Evolutionary conservation across 805 yeast genomes (phyloP), one percentile per base, ranked within the genome.

Genomic region (Yarrowia sp.): DNA sequence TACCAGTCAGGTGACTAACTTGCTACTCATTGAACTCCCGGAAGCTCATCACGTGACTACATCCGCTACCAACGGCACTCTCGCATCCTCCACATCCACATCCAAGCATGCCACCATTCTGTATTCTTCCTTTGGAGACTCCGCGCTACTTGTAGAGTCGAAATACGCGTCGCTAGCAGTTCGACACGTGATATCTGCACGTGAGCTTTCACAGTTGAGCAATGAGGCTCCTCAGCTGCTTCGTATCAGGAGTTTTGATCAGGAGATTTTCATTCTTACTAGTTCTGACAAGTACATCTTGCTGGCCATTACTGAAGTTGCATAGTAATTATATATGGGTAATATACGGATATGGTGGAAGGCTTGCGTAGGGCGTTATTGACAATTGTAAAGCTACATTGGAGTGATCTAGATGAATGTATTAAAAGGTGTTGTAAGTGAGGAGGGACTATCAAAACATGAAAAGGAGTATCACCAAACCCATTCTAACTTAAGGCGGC

Each of bases 111-210:
- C 49, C 9, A 42, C 64, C 10, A 43, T 56, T 42, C 64, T 56
- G 22, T 56, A 56, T 41, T 56, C 64, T 5, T 56, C 64, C 3
- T 56, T 42, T 56, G 38, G 26, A 4, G 64, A 56, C 40, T 32
- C 22, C 3, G 49, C 22, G n/a, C n/a, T 35, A n/a, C 50, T 49
- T 9, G 19, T 19, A 19, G 19, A 19, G 19, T 56, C 64, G 22
- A 56, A 42, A 43, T 56, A 56, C 26, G 49, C 64, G 16, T 43
- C 48, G 7, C 16, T 56, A n/a, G 64, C 64, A 2, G 38, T 56
- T 11, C 48, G 49, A 5, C 64, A 56, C 41, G 64, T 56, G 41
- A 42, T 26, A 3, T 42, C 49, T 3, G 64, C 64, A 12, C 38
- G 40, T 14, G 64, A 56, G 26, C 49, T 56, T 5, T 22, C 64